Conservation (phyloP, 2,329 filamentous ascomycete species). For the Talaromyces sp. region DNA sequence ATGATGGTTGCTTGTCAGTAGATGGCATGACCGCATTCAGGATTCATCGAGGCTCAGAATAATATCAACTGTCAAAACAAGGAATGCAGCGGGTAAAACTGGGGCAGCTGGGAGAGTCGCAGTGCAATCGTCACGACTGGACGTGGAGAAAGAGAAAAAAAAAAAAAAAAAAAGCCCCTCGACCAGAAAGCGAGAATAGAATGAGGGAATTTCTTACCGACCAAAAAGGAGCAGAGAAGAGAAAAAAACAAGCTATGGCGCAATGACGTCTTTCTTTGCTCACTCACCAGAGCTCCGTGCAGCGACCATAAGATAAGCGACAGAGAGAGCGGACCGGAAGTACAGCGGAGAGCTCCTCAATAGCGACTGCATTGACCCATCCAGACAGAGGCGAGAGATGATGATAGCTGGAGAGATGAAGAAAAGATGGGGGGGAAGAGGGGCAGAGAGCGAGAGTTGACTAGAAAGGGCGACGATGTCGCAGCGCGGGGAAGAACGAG, state of each 20-base stretch:
- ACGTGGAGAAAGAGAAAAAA: not conserved
- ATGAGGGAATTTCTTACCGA: not conserved
- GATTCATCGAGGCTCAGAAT: not conserved
- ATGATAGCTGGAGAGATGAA: not conserved
- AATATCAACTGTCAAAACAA: conserved; percentile 2
- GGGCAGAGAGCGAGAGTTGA: not conserved
- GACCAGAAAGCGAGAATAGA: not conserved
- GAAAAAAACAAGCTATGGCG: not conserved
- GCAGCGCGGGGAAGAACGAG: not conserved
- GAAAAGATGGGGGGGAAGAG: not conserved
- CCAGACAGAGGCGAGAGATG: not conserved
- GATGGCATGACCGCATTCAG: not conserved
- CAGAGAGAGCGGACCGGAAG: not conserved
- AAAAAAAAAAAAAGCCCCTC: no score
- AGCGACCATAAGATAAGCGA: conserved; percentile 1
- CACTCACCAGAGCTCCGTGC: not conserved
- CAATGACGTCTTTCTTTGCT: conserved; percentile 11
- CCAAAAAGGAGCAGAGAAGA: not conserved
- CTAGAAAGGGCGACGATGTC: not conserved
- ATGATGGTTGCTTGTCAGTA: not conserved
- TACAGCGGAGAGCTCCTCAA: conserved; percentile 17
- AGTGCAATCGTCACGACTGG: not conserved
- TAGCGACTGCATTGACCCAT: conserved; percentile 23
- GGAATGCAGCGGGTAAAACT: conserved; percentile 10
- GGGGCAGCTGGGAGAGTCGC: not conserved